Evolutionary conservation across 2,329 filamentous ascomycete species (phyloP).

Genomic region (Drechslerella stenobrocha): DNA sequence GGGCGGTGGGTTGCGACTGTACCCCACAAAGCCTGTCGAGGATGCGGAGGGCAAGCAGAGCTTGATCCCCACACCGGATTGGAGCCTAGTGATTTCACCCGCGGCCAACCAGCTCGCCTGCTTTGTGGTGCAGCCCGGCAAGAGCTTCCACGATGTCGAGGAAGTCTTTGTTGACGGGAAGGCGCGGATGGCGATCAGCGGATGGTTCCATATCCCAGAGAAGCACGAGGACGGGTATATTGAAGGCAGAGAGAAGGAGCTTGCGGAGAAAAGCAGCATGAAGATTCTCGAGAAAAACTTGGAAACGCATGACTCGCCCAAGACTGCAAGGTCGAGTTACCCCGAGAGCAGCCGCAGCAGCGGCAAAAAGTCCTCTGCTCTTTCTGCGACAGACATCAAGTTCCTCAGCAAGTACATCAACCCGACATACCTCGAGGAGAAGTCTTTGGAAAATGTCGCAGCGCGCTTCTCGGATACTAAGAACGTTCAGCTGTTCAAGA

Average conservation of each 20-base stretch:
- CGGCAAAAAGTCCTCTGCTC: constrained; percentile 64
- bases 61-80: constrained; percentile 77
- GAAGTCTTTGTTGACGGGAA: constrained; percentile 86
- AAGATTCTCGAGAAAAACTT: constrained; percentile 91
- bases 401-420: constrained; percentile 89
- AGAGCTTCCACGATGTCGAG: constrained; percentile 98
- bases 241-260: constrained; percentile 81
- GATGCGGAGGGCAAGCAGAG: constrained; percentile 70
- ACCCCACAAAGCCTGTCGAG: constrained; percentile 67
- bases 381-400: constrained; percentile 79
- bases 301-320: constrained; percentile 81
- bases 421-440: constrained; percentile 86
- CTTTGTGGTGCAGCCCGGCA: constrained; percentile 96
- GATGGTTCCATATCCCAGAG: constrained; percentile 98
- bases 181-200: constrained; percentile 95
- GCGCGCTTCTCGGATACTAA: constrained; percentile 81
- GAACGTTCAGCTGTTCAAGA: constrained; percentile 76
- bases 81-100: constrained; percentile 80
- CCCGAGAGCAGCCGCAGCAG: constrained; percentile 56
- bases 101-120: constrained; percentile 98
- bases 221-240: constrained; percentile 89
- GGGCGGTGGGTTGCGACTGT: constrained; percentile 89
- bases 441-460: constrained; percentile 79
- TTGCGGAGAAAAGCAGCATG: constrained; percentile 85
- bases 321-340: constrained; percentile 53